Evolutionary conservation across 768 basidiomycete species (phyloP), one percentile per base, ranked within the genome.

Genomic region (Mycena rebaudengoi): DNA sequence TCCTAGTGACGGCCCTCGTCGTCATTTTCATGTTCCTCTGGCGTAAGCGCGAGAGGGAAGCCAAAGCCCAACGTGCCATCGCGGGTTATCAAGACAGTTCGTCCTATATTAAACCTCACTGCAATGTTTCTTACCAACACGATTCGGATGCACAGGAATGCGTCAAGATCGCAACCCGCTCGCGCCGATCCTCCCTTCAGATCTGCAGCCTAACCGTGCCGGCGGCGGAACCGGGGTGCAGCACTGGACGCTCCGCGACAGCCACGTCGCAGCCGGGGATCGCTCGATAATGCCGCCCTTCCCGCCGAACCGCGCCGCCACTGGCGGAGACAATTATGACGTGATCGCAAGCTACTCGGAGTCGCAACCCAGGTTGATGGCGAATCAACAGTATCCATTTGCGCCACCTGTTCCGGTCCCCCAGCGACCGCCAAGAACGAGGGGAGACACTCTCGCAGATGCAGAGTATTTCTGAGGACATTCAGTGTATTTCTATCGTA

Each of bases 161-260:
- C 21, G 18, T 6, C 4, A 51, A 26, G 29, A 10, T 11, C n/a
- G 8, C 28, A 18, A 10, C 11, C 48, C 58, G 18, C 23, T 51
- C 11, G 51, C 58, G 3, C 48, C 58, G 4, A n/a, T n/a, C n/a
- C 51, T 30, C 49, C 57, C 48, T 5, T 4, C 57, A 21, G 48
- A 59, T 40, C 18, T 59, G 37, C 48, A 50, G 16, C 48, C 57
- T 45, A 48, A 58, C 56, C 56, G 56, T 28, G 32, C 44, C 12
- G 41, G 39, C 20, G 52, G 52, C 6, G 52, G 53, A 6, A 16
- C 43, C n/a, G n/a, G n/a, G n/a, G 32, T 46, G 29, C 40, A 32
- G 30, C 44, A 25, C 25, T 45, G 55, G 54, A 45, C 37, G 43
- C 29, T 13, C 2, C 44, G 40, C 43, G 35, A 57, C 33, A 57